Conservation (phyloP, 2,329 filamentous ascomycete genomes). For the Fusarium circinatum region DNA sequence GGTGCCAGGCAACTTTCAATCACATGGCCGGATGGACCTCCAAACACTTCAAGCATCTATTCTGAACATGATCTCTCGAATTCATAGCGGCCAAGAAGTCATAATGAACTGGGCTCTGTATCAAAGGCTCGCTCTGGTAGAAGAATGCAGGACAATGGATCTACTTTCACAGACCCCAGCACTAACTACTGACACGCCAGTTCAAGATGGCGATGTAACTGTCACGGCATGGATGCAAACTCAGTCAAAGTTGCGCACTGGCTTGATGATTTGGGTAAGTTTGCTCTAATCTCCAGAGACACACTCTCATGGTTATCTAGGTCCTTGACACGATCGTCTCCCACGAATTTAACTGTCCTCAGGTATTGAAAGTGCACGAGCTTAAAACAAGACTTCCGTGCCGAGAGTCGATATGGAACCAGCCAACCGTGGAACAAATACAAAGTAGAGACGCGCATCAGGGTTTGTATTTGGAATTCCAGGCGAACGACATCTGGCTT, state of each 20-base stretch:
- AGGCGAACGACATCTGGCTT: background rate
- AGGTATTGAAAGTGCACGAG: conserved; percentile 17
- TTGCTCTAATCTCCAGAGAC: background rate
- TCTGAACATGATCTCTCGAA: background rate
- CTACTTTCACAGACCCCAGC: background rate
- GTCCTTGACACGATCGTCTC: conserved; percentile 13
- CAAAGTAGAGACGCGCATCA: background rate
- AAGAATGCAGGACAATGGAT: conserved; percentile 12
- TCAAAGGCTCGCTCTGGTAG: conserved; percentile 1
- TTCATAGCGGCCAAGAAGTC: conserved; percentile 7
- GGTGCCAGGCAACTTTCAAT: background rate
- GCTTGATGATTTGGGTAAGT: conserved; percentile 22
- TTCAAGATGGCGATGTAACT: background rate
- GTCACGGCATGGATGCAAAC: conserved; percentile 2
- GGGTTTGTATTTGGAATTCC: background rate
- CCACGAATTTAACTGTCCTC: conserved; percentile 11
- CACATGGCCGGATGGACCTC: background rate
- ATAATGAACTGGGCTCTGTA: background rate
- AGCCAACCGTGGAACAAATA: background rate
- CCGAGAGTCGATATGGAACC: conserved; percentile 6
- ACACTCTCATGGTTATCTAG: background rate
- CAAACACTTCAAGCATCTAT: conserved; percentile 5
- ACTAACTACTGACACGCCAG: background rate
- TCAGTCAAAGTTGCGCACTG: conserved; percentile 13
- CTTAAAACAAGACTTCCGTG: conserved; percentile 7